Evolutionary conservation across 2,329 filamentous ascomycete species (phyloP).

Genomic region (Scedosporium aurantiacum): DNA sequence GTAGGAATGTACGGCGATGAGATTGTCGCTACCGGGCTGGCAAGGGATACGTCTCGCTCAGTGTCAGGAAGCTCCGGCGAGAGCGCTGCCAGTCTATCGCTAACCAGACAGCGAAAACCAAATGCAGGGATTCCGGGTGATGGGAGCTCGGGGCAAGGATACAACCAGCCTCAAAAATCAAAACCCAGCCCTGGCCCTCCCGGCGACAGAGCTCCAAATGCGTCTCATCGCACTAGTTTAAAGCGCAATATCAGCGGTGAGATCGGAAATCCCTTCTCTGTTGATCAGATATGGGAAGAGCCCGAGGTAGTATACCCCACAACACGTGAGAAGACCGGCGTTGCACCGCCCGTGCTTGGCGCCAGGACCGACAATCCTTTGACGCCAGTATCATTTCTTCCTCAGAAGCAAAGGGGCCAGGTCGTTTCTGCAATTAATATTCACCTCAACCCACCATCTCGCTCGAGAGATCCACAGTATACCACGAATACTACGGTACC

Average conservation of each 20-base stretch:
- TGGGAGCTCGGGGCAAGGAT: not conserved
- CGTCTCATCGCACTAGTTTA: conserved; percentile 40
- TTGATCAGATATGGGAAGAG: conserved; percentile 84
- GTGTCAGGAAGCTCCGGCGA: conserved; percentile 42
- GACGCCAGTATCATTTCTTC: conserved; percentile 9
- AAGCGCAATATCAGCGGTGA: conserved; percentile 63
- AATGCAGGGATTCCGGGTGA: conserved; percentile 9
- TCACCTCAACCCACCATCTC: conserved; percentile 70
- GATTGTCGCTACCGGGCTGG: conserved; percentile 33
- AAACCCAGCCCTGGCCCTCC: conserved; percentile 13
- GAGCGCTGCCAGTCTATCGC: conserved; percentile 23
- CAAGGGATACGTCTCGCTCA: conserved; percentile 33
- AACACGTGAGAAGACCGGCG: conserved; percentile 16
- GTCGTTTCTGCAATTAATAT: conserved; percentile 51
- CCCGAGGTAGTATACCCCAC: conserved; percentile 39
- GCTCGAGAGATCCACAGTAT: conserved; percentile 73
- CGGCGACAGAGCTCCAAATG: conserved; percentile 12
- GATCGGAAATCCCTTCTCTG: conserved; percentile 54
- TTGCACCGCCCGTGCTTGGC: conserved; percentile 20
- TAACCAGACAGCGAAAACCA: not conserved
- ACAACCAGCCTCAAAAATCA: not conserved
- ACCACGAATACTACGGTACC: conserved; percentile 48
- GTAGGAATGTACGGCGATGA: conserved; percentile 38
- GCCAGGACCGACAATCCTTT: conserved; percentile 21
- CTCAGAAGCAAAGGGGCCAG: not conserved